Conservation (phyloP, 805 yeast genomes). For the Cyberlindnera euphorbiiphila region DNA sequence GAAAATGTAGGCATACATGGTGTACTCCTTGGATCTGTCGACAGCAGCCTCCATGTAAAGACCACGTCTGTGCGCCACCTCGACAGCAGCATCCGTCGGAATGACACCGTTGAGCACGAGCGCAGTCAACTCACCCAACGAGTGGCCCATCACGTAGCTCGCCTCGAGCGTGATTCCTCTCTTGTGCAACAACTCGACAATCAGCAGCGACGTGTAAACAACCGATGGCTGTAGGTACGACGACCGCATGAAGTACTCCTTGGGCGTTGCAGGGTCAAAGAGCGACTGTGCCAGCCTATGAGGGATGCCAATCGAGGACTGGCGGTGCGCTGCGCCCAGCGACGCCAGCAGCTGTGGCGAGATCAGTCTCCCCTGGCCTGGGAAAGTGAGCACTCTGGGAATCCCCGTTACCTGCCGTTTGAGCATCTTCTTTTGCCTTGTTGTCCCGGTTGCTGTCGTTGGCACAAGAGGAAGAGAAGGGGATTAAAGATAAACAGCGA, state of each 20-base stretch:
- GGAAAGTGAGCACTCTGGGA: slow-evolving; percentile 18
- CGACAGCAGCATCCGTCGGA: slow-evolving; percentile 13
- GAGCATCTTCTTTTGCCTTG: slow-evolving; percentile 6
- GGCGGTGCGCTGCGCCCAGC: slow-evolving; percentile 10
- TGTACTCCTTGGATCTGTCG: slow-evolving; percentile 24
- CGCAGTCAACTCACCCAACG: slow-evolving; percentile 42
- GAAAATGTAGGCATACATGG: slow-evolving; percentile 37
- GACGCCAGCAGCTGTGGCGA: slow-evolving; percentile 11
- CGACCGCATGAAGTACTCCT: slow-evolving; percentile 25
- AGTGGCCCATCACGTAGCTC: slow-evolving; percentile 37
- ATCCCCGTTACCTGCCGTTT: slow-evolving; percentile 6
- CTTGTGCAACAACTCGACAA: slow-evolving; percentile 24
- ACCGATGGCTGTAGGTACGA: slow-evolving; percentile 30
- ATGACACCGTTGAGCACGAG: slow-evolving; percentile 31
- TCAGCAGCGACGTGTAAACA: slow-evolving; percentile 23
- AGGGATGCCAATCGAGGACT: slow-evolving; percentile 11
- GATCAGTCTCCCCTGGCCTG: slow-evolving; percentile 27
- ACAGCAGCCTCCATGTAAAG: slow-evolving; percentile 34
- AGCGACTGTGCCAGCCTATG: slow-evolving; percentile 13
- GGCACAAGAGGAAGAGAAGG: no score
- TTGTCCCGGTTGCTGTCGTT: neutral
- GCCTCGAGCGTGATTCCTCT: slow-evolving; percentile 21
- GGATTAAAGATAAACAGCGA: no score
- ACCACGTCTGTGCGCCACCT: slow-evolving; percentile 35
- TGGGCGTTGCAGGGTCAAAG: slow-evolving; percentile 8